Conservation (phyloP, 768 basidiomycete genomes). For the Termitomyces sp. region DNA sequence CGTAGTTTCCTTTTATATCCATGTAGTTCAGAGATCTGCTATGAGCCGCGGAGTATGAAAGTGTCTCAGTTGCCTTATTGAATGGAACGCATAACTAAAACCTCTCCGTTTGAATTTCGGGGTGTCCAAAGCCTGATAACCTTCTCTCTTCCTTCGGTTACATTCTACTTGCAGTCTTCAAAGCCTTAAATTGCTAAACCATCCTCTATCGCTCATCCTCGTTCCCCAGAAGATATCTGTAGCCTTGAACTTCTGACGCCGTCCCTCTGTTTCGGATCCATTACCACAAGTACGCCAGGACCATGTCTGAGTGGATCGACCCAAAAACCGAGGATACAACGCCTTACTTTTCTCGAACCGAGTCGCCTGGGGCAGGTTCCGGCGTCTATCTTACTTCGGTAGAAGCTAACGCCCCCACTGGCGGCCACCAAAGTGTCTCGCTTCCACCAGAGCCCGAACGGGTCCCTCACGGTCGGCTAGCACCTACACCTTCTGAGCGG, state of each 20-base stretch:
- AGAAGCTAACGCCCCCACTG: conserved; percentile 4
- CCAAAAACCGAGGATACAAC: conserved; percentile 10
- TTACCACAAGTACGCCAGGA: not conserved
- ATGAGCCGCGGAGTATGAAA: conserved; percentile 16
- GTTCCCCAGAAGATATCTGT: not conserved
- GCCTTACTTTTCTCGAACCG: conserved; percentile 3
- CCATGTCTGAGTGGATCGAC: conserved; percentile 13
- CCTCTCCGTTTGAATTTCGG: conserved; percentile 18
- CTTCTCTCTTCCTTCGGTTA: conserved; percentile 11
- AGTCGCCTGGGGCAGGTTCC: conserved; percentile 6
- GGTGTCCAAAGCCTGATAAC: conserved; percentile 16
- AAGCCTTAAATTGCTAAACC: conserved; percentile 8
- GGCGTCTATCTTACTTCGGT: conserved; percentile 2
- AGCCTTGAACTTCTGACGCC: not conserved
- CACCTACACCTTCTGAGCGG: conserved; percentile 20
- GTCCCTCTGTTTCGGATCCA: not conserved
- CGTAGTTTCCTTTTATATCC: conserved; percentile 14
- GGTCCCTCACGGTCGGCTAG: conserved; percentile 5
- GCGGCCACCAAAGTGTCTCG: conserved; percentile 10
- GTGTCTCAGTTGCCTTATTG: conserved; percentile 17
- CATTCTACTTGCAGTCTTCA: conserved; percentile 3
- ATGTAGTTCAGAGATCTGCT: conserved; percentile 11
- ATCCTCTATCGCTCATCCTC: conserved; percentile 4
- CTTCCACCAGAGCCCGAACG: conserved; percentile 13
- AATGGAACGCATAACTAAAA: conserved; percentile 14